phyloP scores from a whole-genome alignment of 805 yeast genomes.

The Scheffersomyces amazonensis region DNA sequence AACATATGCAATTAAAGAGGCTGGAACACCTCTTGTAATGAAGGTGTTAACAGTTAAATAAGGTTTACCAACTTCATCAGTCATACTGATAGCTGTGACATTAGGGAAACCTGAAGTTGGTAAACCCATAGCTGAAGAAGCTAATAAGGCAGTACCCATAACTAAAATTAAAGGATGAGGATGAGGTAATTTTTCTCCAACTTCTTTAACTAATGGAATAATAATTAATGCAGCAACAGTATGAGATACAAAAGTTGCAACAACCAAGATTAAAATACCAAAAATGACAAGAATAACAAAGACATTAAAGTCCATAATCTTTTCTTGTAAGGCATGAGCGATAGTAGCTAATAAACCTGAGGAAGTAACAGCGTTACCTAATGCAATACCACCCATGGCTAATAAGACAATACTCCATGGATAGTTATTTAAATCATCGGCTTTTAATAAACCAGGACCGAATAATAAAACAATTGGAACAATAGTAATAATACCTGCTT shows the following conservation, averaged over 20 bases:
- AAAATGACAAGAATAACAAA: conserved; percentile 46
- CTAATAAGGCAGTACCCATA: conserved; percentile 40
- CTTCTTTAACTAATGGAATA: conserved; percentile 40
- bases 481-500: conserved; percentile 46
- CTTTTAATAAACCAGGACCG: conserved; percentile 47
- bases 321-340: conserved; percentile 42
- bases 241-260: conserved; percentile 44
- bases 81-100: conserved; percentile 42
- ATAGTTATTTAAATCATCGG: conserved; percentile 48
- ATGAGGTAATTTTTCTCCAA: conserved; percentile 33
- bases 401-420: conserved; percentile 55
- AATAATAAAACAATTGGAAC: conserved; percentile 48
- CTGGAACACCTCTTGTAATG: conserved; percentile 42
- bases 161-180: conserved; percentile 39
- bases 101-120: conserved; percentile 46
- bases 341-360: conserved; percentile 47
- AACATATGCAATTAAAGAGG: conserved; percentile 34
- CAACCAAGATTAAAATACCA: conserved; percentile 36
- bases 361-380: conserved; percentile 49
- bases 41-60: conserved; percentile 40
- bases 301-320: conserved; percentile 40
- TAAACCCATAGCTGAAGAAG: conserved; percentile 45
- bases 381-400: conserved; percentile 56
- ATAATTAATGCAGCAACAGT: conserved; percentile 44
- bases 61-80: conserved; percentile 39